Evolutionary conservation across 192 early-diverging fungal genomes (phyloP).

Genomic region (Pilaira anomala): DNA sequence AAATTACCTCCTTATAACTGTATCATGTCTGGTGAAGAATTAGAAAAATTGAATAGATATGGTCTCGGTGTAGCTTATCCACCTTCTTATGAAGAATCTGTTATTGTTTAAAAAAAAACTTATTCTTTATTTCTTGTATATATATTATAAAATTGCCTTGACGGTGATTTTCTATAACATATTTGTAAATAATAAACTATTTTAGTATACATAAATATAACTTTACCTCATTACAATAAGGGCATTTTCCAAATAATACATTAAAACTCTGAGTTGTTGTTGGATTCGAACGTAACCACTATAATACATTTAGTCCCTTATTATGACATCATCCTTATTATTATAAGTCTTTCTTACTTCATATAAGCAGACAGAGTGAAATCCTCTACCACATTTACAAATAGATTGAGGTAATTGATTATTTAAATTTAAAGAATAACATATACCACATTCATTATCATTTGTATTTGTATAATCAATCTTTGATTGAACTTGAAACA

Average conservation of each 20-base stretch:
- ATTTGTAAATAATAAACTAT: no score
- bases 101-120: not conserved
- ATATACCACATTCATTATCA: slow-evolving; percentile 31
- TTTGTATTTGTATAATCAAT: not conserved
- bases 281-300: slow-evolving; percentile 25
- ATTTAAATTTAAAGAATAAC: slow-evolving; percentile 25
- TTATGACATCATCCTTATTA: not conserved
- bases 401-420: slow-evolving; percentile 8
- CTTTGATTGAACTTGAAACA: not conserved
- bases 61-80: not conserved
- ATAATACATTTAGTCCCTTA: not conserved
- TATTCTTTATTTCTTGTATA: no score
- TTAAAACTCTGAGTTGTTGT: slow-evolving; percentile 20
- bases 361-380: slow-evolving; percentile 21
- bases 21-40: not conserved
- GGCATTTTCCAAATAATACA: slow-evolving; percentile 28
- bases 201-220: no score
- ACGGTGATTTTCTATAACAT: no score
- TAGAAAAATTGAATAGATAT: slow-evolving; percentile 8
- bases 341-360: no score
- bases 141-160: no score
- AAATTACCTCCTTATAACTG: slow-evolving; percentile 10
- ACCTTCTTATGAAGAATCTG: slow-evolving; percentile 5
- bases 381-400: slow-evolving; percentile 17
- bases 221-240: slow-evolving; percentile 28